A percentile compares a stretch with the other conserved stretches of the same genome.
These are phyloP conservation scores for Pholiota adiposa DNA, from an alignment of 1,284 basidiomycete genomes.

Conservation along the genomic window DNA sequence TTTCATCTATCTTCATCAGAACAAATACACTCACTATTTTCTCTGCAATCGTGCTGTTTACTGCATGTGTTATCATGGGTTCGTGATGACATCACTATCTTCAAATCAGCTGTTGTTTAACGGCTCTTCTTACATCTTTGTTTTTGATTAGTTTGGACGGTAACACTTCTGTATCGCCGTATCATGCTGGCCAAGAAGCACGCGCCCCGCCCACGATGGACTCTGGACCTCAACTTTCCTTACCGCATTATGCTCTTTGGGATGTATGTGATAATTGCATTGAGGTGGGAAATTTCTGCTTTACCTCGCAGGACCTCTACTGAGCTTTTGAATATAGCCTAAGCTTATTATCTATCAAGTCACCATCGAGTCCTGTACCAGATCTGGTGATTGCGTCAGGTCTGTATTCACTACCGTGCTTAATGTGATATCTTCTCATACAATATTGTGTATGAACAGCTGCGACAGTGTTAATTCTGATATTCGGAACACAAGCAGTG, in stretches of 20 bases:
- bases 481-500: slow-evolving; percentile 50
- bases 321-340: slow-evolving; percentile 26
- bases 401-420: slow-evolving; percentile 28
- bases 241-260: slow-evolving; percentile 47
- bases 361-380: slow-evolving; percentile 46
- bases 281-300: slow-evolving; percentile 36
- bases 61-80: slow-evolving; percentile 16
- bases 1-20: slow-evolving; percentile 25
- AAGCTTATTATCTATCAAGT: slow-evolving; percentile 46
- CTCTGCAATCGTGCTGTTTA: slow-evolving; percentile 36
- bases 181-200: slow-evolving; percentile 31
- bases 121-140: not conserved
- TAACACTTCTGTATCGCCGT: slow-evolving; percentile 42
- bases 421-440: not conserved
- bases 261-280: slow-evolving; percentile 43
- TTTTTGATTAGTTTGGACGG: slow-evolving; percentile 39
- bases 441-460: slow-evolving; percentile 30
- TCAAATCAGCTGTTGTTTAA: not conserved
- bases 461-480: slow-evolving; percentile 43
- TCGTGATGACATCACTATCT: not conserved
- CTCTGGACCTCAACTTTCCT: slow-evolving; percentile 45
- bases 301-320: not conserved
- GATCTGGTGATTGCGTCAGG: slow-evolving; percentile 51
- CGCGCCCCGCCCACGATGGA: slow-evolving; percentile 26
- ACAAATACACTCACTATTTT: slow-evolving; percentile 44